These are phyloP conservation scores for Suhomyces kunorum DNA, from an alignment of 1,139 yeast genomes.

Conservation along the genomic window DNA sequence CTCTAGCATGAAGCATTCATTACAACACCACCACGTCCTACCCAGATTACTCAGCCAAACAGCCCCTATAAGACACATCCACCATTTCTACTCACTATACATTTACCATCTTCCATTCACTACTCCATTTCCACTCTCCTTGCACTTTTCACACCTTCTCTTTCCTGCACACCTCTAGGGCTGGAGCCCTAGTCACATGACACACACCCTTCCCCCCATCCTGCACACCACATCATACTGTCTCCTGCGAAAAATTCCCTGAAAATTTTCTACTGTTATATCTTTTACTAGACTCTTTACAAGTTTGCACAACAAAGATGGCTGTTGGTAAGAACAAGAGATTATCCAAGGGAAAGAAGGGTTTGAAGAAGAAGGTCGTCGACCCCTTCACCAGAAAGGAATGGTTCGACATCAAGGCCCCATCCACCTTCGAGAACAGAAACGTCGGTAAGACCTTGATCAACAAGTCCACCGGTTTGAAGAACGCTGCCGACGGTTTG, in stretches of 20 bases:
- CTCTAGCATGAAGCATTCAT: too few species aligned
- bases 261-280: constrained; percentile 12
- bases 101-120: neutral
- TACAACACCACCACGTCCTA: too few species aligned
- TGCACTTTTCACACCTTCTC: neutral
- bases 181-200: constrained; percentile 3
- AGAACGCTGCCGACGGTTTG: constrained; percentile 73
- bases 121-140: neutral
- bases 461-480: constrained; percentile 91
- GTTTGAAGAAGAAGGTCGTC: constrained; percentile 92
- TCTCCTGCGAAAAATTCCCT: constrained; percentile 2
- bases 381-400: constrained; percentile 96
- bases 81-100: neutral
- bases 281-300: constrained; percentile 13
- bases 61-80: too few species aligned
- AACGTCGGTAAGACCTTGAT: constrained; percentile 92
- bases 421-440: constrained; percentile 91
- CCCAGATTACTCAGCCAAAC: too few species aligned
- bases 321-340: constrained; percentile 98
- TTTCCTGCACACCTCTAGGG: neutral
- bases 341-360: constrained; percentile 94
- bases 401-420: constrained; percentile 95
- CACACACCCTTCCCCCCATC: neutral
- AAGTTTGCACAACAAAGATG: constrained; percentile 40
- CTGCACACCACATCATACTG: constrained; percentile 4